These are phyloP conservation scores for Keithomyces neogunnii DNA, from an alignment of 2,329 filamentous ascomycete genomes.

Conservation along the genomic window DNA sequence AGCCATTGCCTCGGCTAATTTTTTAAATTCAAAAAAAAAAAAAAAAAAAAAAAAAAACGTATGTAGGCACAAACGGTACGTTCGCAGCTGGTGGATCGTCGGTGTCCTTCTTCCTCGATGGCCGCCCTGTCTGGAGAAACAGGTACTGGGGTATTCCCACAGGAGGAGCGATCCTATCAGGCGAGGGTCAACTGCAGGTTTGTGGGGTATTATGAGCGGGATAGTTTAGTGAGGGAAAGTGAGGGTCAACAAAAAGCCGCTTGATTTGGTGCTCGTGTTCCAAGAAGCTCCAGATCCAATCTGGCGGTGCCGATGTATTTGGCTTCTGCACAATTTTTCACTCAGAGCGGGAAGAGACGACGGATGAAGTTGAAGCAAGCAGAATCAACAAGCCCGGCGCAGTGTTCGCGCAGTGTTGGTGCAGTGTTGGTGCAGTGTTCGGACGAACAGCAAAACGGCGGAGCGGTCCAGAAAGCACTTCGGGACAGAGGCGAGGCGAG, in stretches of 20 bases:
- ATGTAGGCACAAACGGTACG: constrained; percentile 5
- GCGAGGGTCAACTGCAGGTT: constrained; percentile 2
- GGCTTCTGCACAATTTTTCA: no score
- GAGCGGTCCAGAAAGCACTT: neutral
- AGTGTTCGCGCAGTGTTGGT: neutral
- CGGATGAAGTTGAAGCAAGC: neutral
- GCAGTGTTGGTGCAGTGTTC: neutral
- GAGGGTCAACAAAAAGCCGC: constrained; percentile 1
- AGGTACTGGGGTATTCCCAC: neutral
- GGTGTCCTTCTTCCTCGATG: neutral
- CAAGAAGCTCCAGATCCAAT: neutral
- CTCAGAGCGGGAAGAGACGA: neutral
- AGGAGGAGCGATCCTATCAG: constrained; percentile 5
- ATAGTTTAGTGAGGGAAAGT: constrained; percentile 1
- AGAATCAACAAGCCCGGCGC: neutral
- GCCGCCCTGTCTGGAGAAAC: neutral
- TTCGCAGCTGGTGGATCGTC: constrained; percentile 5
- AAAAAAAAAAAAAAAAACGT: constrained; percentile 3
- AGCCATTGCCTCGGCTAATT: constrained; percentile 16
- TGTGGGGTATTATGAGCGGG: constrained; percentile 2
- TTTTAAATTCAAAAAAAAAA: neutral
- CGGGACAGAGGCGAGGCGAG: constrained; percentile 7
- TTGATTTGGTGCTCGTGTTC: neutral
- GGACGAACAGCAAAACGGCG: neutral
- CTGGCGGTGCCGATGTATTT: no score